A percentile compares a stretch with the other conserved stretches of the same genome.
These are phyloP conservation scores for Leptomonas seymouri DNA, from an alignment of 208 protist species.

Conservation along the genomic window DNA sequence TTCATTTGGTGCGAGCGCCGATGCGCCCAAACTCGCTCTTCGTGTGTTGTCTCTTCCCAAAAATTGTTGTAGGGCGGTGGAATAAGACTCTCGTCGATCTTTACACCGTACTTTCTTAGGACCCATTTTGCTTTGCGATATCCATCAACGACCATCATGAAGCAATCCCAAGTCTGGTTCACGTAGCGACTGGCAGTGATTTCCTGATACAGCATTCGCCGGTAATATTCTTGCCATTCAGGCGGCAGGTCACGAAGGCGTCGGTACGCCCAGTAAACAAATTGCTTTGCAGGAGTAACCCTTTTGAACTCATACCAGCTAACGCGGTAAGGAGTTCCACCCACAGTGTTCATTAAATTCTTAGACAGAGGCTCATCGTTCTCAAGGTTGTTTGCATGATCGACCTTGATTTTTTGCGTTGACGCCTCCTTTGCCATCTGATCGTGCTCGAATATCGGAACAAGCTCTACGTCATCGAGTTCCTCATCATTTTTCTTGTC, in stretches of 20 bases:
- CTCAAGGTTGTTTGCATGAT: not conserved
- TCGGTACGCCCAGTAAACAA: conserved; percentile 86
- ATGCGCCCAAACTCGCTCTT: conserved; percentile 90
- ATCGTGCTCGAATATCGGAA: conserved; percentile 30
- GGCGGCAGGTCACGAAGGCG: conserved; percentile 76
- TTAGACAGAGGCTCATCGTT: conserved; percentile 55
- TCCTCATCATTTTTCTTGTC: conserved; percentile 27
- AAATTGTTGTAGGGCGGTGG: conserved; percentile 91
- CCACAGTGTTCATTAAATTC: conserved; percentile 58
- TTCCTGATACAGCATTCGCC: conserved; percentile 86
- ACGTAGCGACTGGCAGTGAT: conserved; percentile 76
- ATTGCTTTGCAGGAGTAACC: conserved; percentile 78
- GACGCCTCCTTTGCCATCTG: conserved; percentile 4
- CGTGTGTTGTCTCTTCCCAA: conserved; percentile 89
- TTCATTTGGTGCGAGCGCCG: conserved; percentile 89
- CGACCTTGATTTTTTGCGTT: not conserved
- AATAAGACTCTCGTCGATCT: conserved; percentile 80
- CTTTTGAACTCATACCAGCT: conserved; percentile 72
- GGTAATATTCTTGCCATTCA: conserved; percentile 88
- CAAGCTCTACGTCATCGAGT: conserved; percentile 27
- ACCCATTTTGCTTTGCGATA: conserved; percentile 90
- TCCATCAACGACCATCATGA: conserved; percentile 92
- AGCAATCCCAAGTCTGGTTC: conserved; percentile 89
- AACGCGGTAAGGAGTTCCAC: conserved; percentile 69
- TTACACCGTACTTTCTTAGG: conserved; percentile 75